phyloP scores from a whole-genome alignment of 169 alveolate species.

The Eimeria praecox region DNA sequence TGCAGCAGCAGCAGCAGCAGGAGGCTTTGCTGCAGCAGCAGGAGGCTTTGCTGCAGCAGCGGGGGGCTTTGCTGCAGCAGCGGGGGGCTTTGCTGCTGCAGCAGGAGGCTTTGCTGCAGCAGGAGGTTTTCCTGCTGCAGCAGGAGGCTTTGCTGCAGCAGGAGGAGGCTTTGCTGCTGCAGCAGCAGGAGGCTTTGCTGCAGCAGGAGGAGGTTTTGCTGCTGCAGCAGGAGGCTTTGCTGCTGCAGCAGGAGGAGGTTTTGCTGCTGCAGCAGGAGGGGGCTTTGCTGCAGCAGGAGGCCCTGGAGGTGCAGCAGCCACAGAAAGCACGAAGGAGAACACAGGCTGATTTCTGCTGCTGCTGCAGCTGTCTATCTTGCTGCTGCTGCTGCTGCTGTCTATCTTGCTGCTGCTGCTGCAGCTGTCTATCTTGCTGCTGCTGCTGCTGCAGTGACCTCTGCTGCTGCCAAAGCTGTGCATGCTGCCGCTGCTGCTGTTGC shows the following conservation, averaged over 20 bases:
- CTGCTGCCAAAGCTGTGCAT: neutral
- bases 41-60: constrained; percentile 22
- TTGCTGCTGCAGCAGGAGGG: neutral
- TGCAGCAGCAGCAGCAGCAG: constrained; percentile 36
- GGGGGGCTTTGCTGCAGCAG: neutral
- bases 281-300: neutral
- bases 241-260: too few relatives aligned
- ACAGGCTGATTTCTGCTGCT: too few relatives aligned
- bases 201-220: neutral
- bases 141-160: constrained; percentile 1
- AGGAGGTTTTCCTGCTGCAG: neutral
- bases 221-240: too few relatives aligned
- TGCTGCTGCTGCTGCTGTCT: too few relatives aligned
- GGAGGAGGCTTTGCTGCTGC: constrained; percentile 29
- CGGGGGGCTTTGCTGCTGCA: constrained; percentile 42
- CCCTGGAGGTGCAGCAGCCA: neutral
- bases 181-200: neutral
- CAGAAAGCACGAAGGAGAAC: neutral
- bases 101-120: constrained; percentile 32
- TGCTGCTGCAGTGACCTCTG: neutral
- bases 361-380: too few relatives aligned
- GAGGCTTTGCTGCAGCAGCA: constrained; percentile 23
- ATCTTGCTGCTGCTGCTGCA: too few relatives aligned
- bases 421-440: neutral
- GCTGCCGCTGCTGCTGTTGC: neutral